phyloP scores from a whole-genome alignment of 2,329 filamentous ascomycete genomes.

The Teratosphaeria gauchensis region DNA sequence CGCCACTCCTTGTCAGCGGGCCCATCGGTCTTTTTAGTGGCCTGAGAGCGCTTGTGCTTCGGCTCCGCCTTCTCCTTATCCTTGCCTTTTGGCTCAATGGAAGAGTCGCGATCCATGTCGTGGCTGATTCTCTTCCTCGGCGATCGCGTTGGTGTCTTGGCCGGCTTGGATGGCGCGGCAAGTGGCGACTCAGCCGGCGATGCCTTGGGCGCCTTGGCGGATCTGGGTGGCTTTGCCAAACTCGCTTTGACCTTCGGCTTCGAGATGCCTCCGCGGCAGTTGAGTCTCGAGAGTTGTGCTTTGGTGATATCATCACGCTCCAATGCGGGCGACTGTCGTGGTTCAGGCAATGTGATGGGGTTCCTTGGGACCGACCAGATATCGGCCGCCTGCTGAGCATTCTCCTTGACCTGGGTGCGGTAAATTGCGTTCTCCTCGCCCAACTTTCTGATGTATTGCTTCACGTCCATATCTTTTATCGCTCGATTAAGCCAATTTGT shows the following conservation, averaged over 20 bases:
- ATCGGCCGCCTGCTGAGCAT: neutral
- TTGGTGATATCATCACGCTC: neutral
- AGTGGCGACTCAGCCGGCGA: neutral
- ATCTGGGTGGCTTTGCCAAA: neutral
- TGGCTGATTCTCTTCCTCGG: slow-evolving; percentile 1
- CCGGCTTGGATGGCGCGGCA: neutral
- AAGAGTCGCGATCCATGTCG: neutral
- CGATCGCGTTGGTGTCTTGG: neutral
- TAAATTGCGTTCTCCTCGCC: neutral
- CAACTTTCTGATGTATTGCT: neutral
- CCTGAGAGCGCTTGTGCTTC: slow-evolving; percentile 18
- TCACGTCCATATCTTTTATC: neutral
- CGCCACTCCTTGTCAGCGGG: slow-evolving; percentile 17
- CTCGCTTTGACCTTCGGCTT: slow-evolving; percentile 4
- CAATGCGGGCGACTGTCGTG: neutral
- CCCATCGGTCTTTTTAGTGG: slow-evolving; percentile 18
- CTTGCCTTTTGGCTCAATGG: neutral
- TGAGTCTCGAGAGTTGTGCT: slow-evolving; percentile 1
- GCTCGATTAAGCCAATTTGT: neutral
- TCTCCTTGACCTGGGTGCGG: neutral
- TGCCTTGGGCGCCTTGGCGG: neutral
- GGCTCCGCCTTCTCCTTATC: slow-evolving; percentile 1
- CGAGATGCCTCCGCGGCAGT: slow-evolving; percentile 2
- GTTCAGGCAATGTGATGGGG: slow-evolving; percentile 2
- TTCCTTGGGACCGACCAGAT: neutral